A percentile compares a stretch with the other conserved stretches of the same genome.
Conservation (phyloP, 306 rosid genomes). For the Hippophae gyantsensis region DNA sequence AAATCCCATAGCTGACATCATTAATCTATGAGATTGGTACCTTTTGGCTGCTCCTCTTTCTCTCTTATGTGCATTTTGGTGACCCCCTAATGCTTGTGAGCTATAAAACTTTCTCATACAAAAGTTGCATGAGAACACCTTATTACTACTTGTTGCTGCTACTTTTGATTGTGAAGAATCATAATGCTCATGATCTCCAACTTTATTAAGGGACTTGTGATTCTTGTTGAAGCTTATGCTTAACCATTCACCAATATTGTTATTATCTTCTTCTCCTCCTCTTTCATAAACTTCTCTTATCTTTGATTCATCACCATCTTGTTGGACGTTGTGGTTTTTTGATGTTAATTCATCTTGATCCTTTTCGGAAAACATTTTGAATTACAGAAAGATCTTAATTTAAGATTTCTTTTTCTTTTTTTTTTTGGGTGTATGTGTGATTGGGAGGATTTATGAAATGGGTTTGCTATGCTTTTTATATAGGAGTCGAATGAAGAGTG, state of each 20-base stretch:
- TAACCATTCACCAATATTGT: conserved; percentile 49
- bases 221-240: conserved; percentile 43
- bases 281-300: conserved; percentile 5
- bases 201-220: background rate
- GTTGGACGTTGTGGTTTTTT: conserved; percentile 14
- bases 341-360: conserved; percentile 2
- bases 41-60: conserved; percentile 65
- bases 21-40: conserved; percentile 35
- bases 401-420: background rate
- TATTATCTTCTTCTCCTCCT: conserved; percentile 9
- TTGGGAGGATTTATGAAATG: conserved; percentile 13
- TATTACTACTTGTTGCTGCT: conserved; percentile 9
- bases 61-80: conserved; percentile 75
- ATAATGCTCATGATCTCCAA: conserved; percentile 3
- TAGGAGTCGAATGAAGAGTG: background rate
- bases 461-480: background rate
- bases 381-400: background rate
- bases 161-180: conserved; percentile 31
- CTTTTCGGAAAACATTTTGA: conserved; percentile 21
- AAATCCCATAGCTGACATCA: conserved; percentile 28
- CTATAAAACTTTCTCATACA: conserved; percentile 67
- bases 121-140: conserved; percentile 58
- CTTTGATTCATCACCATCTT: conserved; percentile 16
- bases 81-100: conserved; percentile 75
- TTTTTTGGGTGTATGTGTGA: background rate